These are phyloP conservation scores for Alternaria arbusti DNA, from an alignment of 2,329 filamentous ascomycete genomes.

Conservation along the genomic window DNA sequence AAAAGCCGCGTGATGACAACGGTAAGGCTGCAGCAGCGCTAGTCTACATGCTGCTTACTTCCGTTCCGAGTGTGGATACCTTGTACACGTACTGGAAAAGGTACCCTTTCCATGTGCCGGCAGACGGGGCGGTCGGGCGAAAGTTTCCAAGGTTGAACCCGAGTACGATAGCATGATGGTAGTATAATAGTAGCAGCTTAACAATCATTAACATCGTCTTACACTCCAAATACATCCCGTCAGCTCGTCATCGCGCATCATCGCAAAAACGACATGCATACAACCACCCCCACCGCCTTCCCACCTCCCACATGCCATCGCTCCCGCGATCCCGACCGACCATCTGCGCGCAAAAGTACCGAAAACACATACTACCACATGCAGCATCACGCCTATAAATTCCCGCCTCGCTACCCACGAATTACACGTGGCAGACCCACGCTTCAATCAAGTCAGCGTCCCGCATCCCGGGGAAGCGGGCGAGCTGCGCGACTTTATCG, in stretches of 20 bases:
- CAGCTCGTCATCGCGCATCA: background rate
- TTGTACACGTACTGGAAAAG: background rate
- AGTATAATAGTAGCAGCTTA: background rate
- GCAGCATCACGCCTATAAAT: background rate
- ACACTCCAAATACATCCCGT: background rate
- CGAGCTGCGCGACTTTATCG: background rate
- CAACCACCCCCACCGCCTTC: background rate
- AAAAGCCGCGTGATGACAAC: constrained; percentile 1
- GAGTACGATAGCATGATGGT: background rate
- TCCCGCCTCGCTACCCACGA: constrained; percentile 4
- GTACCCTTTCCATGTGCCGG: background rate
- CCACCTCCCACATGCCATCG: background rate
- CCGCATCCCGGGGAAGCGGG: constrained; percentile 32
- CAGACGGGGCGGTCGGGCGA: background rate
- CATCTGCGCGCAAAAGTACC: background rate
- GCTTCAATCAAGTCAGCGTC: constrained; percentile 15
- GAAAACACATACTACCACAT: background rate
- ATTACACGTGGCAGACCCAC: constrained; percentile 23
- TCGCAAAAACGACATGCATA: background rate
- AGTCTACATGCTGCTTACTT: background rate
- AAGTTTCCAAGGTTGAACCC: background rate
- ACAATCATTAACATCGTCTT: background rate
- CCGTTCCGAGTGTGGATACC: background rate
- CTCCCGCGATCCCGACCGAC: background rate
- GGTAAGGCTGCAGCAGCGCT: constrained; percentile 8